Evolutionary conservation across 2,329 filamentous ascomycete genomes (phyloP), one percentile per base, ranked within the genome.

Genomic region (Fusarium guadeloupense): DNA sequence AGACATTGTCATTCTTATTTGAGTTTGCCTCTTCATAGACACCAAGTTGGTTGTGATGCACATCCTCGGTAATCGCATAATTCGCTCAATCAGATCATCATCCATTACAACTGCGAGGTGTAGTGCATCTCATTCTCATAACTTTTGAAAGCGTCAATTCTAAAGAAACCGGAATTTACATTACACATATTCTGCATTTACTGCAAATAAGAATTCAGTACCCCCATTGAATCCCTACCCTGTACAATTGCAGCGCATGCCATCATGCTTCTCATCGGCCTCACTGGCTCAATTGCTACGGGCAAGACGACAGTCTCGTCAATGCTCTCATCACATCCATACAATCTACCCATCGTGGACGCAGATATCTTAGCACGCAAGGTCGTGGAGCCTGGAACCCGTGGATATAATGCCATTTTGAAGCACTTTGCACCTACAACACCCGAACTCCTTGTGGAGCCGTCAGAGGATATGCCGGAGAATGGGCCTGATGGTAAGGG

Each of bases 271-370:
- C 88, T 99, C 71, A 93, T 99, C 69, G 95, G 95, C 53, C 87
- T 99, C 21, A 99, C 95, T 9, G 95, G 95, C 74, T 97, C 93
- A 59, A 98, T 99, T 73, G 95, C 95, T 58, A 99, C 95, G 6
- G 95, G 95, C 75, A 99, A 99, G 85, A 97, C 94, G 39, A 99
- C 94, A 66, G 93, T 97, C 50, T 97, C 95, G 23, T 82, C 84
- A 33, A 84, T 97, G 68, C 90, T 99, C 69, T 87, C 90, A 44
- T 83, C 86, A 5, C 81, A 91, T 6, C 95, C 94, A 0, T 91
- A 97, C 81, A 89, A 86, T 58, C 85, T 99, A 59, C 93, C 95
- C 70, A 85, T 99, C 68, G 89, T 99, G 79, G 95, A 99, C 74
- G 94, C 95, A 73, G 95, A 99, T 79, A 79, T 96, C 51, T 84